Conservation (phyloP, 2,329 filamentous ascomycete genomes). For the Falciphora oryzae region DNA sequence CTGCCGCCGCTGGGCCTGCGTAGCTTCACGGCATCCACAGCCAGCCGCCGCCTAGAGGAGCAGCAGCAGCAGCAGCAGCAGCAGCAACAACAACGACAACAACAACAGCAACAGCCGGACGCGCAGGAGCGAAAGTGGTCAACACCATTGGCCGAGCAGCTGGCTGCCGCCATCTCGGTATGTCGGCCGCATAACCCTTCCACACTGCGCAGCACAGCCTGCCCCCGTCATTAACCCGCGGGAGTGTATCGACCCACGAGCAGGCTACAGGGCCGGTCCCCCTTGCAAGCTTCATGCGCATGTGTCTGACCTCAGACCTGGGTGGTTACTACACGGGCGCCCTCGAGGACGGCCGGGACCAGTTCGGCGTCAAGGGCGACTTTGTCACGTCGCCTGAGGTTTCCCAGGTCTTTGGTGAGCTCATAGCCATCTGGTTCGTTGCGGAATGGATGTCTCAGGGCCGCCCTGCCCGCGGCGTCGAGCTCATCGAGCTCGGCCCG, state of each 20-base stretch:
- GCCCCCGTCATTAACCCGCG: not conserved
- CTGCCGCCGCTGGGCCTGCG: not conserved
- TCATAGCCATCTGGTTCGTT: constrained; percentile 91
- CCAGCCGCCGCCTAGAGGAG: not conserved
- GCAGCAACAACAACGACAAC: constrained; percentile 8
- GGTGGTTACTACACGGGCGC: constrained; percentile 91
- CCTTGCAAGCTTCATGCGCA: constrained; percentile 93
- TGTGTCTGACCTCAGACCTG: constrained; percentile 86
- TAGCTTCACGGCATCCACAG: not conserved
- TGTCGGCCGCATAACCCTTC: constrained; percentile 11
- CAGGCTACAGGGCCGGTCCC: constrained; percentile 80
- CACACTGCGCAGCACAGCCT: not conserved
- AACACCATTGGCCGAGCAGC: constrained; percentile 81
- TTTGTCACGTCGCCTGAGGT: constrained; percentile 98
- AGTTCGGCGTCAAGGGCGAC: constrained; percentile 89
- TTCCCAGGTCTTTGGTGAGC: constrained; percentile 92
- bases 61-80: constrained; percentile 9
- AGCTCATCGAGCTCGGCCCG: constrained; percentile 90
- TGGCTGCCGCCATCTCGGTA: constrained; percentile 83
- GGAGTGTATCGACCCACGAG: not conserved
- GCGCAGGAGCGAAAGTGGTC: constrained; percentile 65
- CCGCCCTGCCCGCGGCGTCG: constrained; percentile 63
- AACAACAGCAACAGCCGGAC: not conserved
- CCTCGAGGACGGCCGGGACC: constrained; percentile 63
- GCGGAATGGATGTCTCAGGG: constrained; percentile 96